Conservation (phyloP, 495 filamentous ascomycete genomes). For the Margaritispora aquatica region DNA sequence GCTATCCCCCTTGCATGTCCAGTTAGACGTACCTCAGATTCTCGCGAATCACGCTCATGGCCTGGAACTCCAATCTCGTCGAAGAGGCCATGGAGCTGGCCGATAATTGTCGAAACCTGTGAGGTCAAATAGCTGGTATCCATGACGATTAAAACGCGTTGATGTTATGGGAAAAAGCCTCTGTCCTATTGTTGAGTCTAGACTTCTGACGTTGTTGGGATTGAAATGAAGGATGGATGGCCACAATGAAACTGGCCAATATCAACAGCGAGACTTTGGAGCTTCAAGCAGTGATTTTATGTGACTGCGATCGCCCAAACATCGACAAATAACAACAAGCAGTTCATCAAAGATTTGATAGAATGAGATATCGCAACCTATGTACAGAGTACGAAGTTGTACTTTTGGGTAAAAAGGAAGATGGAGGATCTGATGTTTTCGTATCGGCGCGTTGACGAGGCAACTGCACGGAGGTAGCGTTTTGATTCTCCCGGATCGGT, state of each 20-base stretch:
- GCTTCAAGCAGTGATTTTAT: constrained; percentile 15
- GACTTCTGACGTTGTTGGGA: background rate
- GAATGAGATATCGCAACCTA: constrained; percentile 3
- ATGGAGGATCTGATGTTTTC: background rate
- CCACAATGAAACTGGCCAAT: background rate
- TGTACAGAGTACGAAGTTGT: background rate
- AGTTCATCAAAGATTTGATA: constrained; percentile 17
- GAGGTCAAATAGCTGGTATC: constrained; percentile 87
- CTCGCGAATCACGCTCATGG: constrained; percentile 83
- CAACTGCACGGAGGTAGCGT: constrained; percentile 3
- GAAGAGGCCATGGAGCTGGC: constrained; percentile 85
- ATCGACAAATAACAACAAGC: background rate
- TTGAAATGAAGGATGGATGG: background rate
- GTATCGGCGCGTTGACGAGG: constrained; percentile 1
- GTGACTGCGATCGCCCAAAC: constrained; percentile 23
- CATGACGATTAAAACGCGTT: constrained; percentile 42
- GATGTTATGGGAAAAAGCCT: background rate
- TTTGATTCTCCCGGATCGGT: background rate
- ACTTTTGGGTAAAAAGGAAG: too few relatives aligned
- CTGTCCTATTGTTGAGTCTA: background rate
- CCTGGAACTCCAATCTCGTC: constrained; percentile 90
- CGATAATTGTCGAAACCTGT: constrained; percentile 88
- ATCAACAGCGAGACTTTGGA: background rate
- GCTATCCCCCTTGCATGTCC: background rate
- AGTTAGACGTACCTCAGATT: constrained; percentile 67